Evolutionary conservation across 140 eudicot species (phyloP).

Genomic region (Ambrosia hybrid): DNA sequence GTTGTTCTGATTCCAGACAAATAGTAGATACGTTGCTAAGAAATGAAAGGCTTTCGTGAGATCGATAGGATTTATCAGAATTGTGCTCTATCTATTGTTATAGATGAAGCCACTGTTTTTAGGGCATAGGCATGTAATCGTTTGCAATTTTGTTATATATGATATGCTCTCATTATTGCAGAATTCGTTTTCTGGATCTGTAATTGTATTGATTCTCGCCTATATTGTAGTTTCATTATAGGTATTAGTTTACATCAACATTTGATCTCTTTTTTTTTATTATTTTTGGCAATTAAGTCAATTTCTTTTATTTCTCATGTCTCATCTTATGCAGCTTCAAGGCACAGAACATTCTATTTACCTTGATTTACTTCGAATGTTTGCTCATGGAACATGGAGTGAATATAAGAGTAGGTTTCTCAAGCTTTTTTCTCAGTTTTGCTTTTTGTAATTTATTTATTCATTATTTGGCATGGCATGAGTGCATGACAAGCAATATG

Average conservation of each 20-base stretch:
- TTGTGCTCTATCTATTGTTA: background rate
- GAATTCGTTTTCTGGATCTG: background rate
- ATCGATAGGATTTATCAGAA: background rate
- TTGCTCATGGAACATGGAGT: constrained; percentile 97
- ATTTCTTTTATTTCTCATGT: constrained; percentile 7
- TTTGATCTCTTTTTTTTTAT: background rate
- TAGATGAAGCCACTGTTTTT: background rate
- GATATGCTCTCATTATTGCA: constrained; percentile 1
- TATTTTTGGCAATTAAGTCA: background rate
- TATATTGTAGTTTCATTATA: constrained; percentile 2
- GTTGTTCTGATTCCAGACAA: background rate
- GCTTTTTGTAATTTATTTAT: background rate
- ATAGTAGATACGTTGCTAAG: constrained; percentile 3
- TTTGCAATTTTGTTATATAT: background rate
- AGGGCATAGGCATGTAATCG: constrained; percentile 2
- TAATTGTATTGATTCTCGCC: background rate
- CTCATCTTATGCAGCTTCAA: constrained; percentile 65
- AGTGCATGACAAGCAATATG: background rate
- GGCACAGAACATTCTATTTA: constrained; percentile 66
- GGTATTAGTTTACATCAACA: constrained; percentile 4
- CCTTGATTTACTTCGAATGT: constrained; percentile 79
- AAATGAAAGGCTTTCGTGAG: background rate
- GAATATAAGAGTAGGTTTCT: constrained; percentile 77
- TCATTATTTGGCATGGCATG: constrained; percentile 1
- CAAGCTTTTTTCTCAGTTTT: background rate